phyloP scores from a whole-genome alignment of 805 yeast genomes.

The Candida schatavii region DNA sequence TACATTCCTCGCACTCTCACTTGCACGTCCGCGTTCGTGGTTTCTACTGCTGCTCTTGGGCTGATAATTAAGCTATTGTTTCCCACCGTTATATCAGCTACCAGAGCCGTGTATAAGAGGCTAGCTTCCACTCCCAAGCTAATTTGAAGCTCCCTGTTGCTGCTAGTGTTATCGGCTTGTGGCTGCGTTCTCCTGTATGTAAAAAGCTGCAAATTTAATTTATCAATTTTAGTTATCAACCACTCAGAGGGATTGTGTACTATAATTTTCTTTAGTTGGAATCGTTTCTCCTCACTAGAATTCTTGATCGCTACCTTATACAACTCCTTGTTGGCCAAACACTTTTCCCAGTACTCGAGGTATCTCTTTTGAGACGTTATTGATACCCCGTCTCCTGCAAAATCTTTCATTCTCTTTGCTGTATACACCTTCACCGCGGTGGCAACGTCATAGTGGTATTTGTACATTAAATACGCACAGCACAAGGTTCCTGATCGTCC shows the following conservation, averaged over 20 bases:
- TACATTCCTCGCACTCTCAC: constrained; percentile 16
- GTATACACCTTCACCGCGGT: constrained; percentile 56
- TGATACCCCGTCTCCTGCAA: constrained; percentile 66
- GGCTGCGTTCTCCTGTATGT: constrained; percentile 3
- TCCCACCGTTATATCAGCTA: neutral
- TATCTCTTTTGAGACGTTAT: constrained; percentile 69
- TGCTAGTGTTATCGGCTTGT: too few species aligned
- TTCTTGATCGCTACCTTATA: neutral
- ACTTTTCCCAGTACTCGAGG: constrained; percentile 49
- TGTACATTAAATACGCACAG: constrained; percentile 65
- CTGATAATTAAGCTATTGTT: neutral
- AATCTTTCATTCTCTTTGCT: constrained; percentile 50
- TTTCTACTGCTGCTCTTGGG: neutral
- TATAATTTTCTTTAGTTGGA: constrained; percentile 3
- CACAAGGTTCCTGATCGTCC: constrained; percentile 84
- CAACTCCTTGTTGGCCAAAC: neutral
- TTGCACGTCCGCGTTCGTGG: constrained; percentile 13
- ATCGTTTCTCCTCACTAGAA: neutral
- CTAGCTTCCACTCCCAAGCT: constrained; percentile 6
- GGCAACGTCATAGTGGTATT: constrained; percentile 22
- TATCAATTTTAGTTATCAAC: constrained; percentile 5
- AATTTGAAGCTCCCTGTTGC: neutral
- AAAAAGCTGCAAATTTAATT: constrained; percentile 7
- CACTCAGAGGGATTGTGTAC: neutral
- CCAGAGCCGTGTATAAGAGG: constrained; percentile 2